Conservation (phyloP, 352 stramenopile species). For the Paralagenidium karlingii region DNA sequence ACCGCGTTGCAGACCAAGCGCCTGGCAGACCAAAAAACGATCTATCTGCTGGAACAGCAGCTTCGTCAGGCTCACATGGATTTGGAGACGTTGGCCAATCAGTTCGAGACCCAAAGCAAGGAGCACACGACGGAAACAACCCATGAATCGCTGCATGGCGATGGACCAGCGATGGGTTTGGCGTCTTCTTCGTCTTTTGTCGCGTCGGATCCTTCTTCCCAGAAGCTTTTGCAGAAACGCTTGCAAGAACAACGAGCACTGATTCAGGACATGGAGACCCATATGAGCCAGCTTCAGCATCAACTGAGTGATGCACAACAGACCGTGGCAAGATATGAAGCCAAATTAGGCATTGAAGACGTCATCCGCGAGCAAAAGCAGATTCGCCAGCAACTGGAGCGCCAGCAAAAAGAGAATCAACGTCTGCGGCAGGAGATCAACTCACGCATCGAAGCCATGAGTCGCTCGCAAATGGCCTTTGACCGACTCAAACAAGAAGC, state of each 20-base stretch:
- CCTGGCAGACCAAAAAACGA: constrained; percentile 38
- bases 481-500: constrained; percentile 42
- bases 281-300: constrained; percentile 39
- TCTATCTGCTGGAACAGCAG: constrained; percentile 39
- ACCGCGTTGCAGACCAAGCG: constrained; percentile 53
- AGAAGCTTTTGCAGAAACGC: background rate
- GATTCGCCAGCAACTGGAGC: constrained; percentile 41
- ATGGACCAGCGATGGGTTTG: background rate
- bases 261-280: constrained; percentile 36
- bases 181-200: background rate
- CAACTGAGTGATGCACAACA: constrained; percentile 36
- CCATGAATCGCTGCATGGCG: background rate
- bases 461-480: constrained; percentile 39
- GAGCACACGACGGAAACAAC: background rate
- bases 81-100: constrained; percentile 14
- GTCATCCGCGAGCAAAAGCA: constrained; percentile 67
- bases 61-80: constrained; percentile 46
- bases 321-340: constrained; percentile 62
- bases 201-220: background rate
- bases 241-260: background rate
- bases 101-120: constrained; percentile 12
- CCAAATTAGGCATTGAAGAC: constrained; percentile 46
- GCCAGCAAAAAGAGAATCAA: constrained; percentile 41
- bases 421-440: constrained; percentile 46
- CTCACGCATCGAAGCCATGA: constrained; percentile 37